phyloP scores from a whole-genome alignment of 1,284 basidiomycete species.

The Porphyrellus sp. region DNA sequence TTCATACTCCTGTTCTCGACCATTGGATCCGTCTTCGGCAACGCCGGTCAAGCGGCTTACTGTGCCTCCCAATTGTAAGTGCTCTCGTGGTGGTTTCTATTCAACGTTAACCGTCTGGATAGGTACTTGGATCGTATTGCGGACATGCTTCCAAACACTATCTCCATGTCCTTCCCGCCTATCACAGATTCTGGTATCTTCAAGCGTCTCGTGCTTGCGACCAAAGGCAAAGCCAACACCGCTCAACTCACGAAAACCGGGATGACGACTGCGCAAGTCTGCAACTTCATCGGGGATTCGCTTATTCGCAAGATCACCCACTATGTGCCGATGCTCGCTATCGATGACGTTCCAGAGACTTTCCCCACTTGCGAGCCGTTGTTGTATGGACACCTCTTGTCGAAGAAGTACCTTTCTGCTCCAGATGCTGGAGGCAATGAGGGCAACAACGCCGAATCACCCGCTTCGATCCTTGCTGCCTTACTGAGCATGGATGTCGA shows the following conservation, averaged over 20 bases:
- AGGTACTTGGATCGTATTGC: constrained; percentile 33
- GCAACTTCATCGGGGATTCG: constrained; percentile 33
- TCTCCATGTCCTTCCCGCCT: constrained; percentile 36
- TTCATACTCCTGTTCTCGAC: constrained; percentile 35
- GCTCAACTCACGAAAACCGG: constrained; percentile 31
- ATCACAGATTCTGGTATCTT: constrained; percentile 35
- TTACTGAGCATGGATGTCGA: constrained; percentile 27
- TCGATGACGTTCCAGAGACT: constrained; percentile 24
- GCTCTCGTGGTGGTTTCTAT: neutral
- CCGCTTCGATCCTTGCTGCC: constrained; percentile 26
- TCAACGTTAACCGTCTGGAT: neutral
- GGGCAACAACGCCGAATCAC: constrained; percentile 16
- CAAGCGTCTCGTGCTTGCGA: constrained; percentile 29
- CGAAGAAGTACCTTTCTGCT: constrained; percentile 23
- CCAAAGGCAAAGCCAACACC: constrained; percentile 31
- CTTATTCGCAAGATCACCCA: constrained; percentile 30
- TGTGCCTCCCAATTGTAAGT: constrained; percentile 31
- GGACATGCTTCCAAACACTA: constrained; percentile 28
- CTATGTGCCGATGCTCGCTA: constrained; percentile 32
- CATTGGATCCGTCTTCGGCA: constrained; percentile 33
- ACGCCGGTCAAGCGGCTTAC: constrained; percentile 36
- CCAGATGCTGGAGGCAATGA: constrained; percentile 11
- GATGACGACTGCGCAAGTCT: constrained; percentile 34
- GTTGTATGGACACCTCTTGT: constrained; percentile 26
- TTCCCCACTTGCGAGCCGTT: constrained; percentile 28